Evolutionary conservation across 352 stramenopile genomes (phyloP), one percentile per base, ranked within the genome.

Genomic region (Globisporangium heterothallicum): DNA sequence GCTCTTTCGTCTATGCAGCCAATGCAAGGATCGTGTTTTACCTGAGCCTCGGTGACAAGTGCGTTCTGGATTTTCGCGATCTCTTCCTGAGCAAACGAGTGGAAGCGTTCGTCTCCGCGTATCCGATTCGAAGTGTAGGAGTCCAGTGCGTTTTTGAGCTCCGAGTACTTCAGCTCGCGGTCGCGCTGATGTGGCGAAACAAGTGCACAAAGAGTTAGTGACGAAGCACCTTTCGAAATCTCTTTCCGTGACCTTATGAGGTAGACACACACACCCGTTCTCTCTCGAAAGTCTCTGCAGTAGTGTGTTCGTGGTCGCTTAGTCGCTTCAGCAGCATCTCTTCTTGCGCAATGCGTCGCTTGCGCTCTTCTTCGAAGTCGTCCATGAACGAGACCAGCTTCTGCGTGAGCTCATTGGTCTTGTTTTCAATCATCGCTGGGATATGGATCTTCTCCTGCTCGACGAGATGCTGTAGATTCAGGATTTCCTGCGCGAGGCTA

Each of bases 261-360:
- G n/a, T n/a, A n/a, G n/a, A n/a, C n/a, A n/a, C n/a, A n/a, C 64
- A 42, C 58, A 87, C 78, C 41, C 74, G 63, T 49, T 90, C 78
- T 21, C 65, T 61, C 51, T 86, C 74, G 25, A 92, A 90, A 7
- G 83, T 70, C 60, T 91, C 80, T n/a, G 71, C 62, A 6, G 74
- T 86, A 2, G 68, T 60, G 48, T 92, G 76, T 27, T 94, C 84
- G 59, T 97, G 85, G 53, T 94, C 77, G 51, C 87, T 85, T 27
- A 98, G 71, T 10, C 95, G 88, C 69, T 97, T 96, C 42, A 97
- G 69, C 56, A 97, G 84, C 63, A 72, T 66, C n/a, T 88, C 88
- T 51, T 97, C 91, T 35, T 95, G 74, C 16, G 72, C 72, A 4
- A 89, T 65, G 18, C 91, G 74, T 48, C 90, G 72, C 51, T 70